phyloP scores from a whole-genome alignment of 257 asterid species.

The Lithospermum erythrorhizon region DNA sequence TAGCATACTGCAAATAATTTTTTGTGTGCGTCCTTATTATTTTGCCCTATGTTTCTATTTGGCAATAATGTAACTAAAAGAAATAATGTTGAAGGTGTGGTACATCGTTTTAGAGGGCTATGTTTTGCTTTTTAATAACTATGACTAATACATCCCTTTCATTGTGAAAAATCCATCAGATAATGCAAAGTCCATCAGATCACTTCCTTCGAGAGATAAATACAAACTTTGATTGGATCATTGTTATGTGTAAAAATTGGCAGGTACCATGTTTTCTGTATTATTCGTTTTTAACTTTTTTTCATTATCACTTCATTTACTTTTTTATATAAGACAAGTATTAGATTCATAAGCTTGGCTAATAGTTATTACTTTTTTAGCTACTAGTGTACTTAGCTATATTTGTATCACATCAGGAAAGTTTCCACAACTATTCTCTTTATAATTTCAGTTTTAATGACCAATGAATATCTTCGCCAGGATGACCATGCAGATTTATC shows the following conservation, averaged over 20 bases:
- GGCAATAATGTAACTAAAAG: too few species aligned
- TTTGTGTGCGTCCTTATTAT: too few species aligned
- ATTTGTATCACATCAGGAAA: too few species aligned
- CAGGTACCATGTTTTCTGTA: slow-evolving; percentile 43
- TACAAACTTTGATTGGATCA: slow-evolving; percentile 92
- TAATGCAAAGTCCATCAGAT: slow-evolving; percentile 99
- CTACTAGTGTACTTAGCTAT: too few species aligned
- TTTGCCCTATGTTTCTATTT: too few species aligned
- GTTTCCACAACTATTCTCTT: not conserved
- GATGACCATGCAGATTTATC: slow-evolving; percentile 95
- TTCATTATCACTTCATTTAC: not conserved
- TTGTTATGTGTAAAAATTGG: slow-evolving; percentile 99
- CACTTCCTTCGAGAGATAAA: slow-evolving; percentile 97
- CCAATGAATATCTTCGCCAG: slow-evolving; percentile 29
- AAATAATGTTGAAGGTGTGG: too few species aligned
- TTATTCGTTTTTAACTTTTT: not conserved
- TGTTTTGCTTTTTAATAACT: not conserved
- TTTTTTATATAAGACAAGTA: not conserved
- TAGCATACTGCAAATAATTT: too few species aligned
- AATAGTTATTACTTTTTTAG: too few species aligned
- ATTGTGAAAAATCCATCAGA: slow-evolving; percentile 77
- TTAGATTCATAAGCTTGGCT: not conserved
- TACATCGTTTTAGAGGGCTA: too few species aligned
- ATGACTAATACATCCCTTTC: slow-evolving; percentile 11
- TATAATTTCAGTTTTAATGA: not conserved